phyloP scores from a whole-genome alignment of 2,329 filamentous ascomycete species.

The Pestalotiopsis sp. region DNA sequence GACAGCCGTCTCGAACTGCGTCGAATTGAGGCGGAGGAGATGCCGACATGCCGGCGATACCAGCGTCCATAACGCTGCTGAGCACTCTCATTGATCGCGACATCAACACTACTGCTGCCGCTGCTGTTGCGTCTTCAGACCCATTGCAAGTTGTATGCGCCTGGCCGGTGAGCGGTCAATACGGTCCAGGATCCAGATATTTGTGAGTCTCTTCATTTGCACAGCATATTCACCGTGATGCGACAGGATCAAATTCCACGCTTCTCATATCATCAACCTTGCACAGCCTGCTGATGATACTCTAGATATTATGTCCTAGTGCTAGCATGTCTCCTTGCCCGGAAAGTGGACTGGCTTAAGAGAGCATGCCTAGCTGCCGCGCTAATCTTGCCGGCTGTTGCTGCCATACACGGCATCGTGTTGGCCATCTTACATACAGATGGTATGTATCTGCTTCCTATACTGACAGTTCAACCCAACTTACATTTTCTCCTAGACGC shows the following conservation, averaged over 20 bases:
- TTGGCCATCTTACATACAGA: conserved; percentile 2
- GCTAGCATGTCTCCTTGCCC: conserved; percentile 2
- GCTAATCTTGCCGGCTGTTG: conserved; percentile 4
- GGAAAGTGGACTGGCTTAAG: conserved; percentile 11
- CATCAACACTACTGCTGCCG: conserved; percentile 20
- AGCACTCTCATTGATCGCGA: conserved; percentile 25
- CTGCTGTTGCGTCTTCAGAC: background rate
- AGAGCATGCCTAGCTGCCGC: conserved; percentile 8
- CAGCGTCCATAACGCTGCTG: conserved; percentile 28
- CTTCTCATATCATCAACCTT: background rate
- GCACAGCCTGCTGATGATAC: background rate
- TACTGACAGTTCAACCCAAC: background rate
- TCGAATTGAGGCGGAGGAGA: background rate
- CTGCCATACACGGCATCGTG: conserved; percentile 13
- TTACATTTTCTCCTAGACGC: background rate
- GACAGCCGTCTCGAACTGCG: background rate
- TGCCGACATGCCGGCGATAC: conserved; percentile 36
- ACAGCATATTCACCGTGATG: background rate
- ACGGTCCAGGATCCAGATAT: conserved; percentile 41
- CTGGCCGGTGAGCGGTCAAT: conserved; percentile 45
- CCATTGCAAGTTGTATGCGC: conserved; percentile 40
- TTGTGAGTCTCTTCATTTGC: conserved; percentile 32
- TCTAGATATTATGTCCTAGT: conserved; percentile 9
- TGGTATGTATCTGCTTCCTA: background rate
- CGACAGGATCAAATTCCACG: background rate